Percentiles rank a stretch among this genome's conserved stretches.
phyloP scores from a whole-genome alignment of 75 land plant genomes.

The Chamaecyparis obtusa region DNA sequence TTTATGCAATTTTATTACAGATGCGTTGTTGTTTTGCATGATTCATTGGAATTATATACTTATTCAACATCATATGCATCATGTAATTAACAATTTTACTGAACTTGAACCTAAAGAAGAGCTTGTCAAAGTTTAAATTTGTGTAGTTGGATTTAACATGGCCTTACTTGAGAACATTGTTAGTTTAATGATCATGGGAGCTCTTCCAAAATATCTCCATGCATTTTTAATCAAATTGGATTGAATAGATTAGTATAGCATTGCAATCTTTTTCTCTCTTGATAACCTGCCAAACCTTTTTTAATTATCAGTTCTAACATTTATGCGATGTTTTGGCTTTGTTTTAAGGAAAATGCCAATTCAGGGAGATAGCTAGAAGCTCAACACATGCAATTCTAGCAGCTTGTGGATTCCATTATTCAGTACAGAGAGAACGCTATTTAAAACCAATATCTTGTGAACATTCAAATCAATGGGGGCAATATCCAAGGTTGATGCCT shows the following conservation, averaged over 20 bases:
- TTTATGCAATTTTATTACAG: not conserved
- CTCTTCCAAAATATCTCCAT: not conserved
- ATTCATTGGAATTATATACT: not conserved
- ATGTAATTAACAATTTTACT: not conserved
- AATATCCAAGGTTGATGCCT: conserved; percentile 45
- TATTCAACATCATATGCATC: not conserved
- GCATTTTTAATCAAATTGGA: not conserved
- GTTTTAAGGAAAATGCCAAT: conserved; percentile 35
- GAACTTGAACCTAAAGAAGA: not conserved
- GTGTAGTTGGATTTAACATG: not conserved
- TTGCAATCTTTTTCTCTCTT: not conserved
- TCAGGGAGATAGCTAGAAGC: conserved; percentile 52
- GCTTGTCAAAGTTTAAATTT: not conserved
- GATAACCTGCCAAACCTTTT: not conserved
- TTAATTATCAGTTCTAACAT: not conserved
- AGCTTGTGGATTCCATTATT: conserved; percentile 61
- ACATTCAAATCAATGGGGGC: conserved; percentile 17
- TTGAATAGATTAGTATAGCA: not conserved
- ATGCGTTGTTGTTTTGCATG: not conserved
- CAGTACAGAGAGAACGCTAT: conserved; percentile 7
- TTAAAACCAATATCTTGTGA: conserved; percentile 20
- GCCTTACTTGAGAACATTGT: not conserved
- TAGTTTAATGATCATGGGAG: not conserved
- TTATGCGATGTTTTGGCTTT: not conserved
- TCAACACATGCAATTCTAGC: conserved; percentile 58